These are phyloP conservation scores for Sanghuangporus baumii DNA, from an alignment of 1,284 basidiomycete genomes.

Conservation along the genomic window DNA sequence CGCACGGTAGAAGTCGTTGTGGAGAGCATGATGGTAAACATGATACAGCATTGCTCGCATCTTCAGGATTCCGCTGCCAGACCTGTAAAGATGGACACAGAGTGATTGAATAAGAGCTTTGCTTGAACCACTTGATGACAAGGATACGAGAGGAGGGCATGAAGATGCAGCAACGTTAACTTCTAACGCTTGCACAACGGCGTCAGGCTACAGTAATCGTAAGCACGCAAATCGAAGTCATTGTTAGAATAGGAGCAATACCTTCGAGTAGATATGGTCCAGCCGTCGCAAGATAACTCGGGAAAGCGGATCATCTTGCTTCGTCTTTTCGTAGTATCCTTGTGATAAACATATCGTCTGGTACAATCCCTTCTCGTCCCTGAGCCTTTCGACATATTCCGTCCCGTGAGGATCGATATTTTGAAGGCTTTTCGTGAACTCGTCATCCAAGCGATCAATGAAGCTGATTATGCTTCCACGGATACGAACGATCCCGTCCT, in stretches of 20 bases:
- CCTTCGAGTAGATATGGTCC: slow-evolving; percentile 99
- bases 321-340: slow-evolving; percentile 81
- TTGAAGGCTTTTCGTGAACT: slow-evolving; percentile 97
- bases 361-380: slow-evolving; percentile 95
- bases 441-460: slow-evolving; percentile 95
- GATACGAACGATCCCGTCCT: slow-evolving; percentile 67
- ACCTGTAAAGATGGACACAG: slow-evolving; percentile 92
- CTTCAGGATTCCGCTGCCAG: slow-evolving; percentile 84
- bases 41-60: slow-evolving; percentile 97
- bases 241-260: slow-evolving; percentile 26
- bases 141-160: slow-evolving; percentile 52
- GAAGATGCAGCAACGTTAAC: slow-evolving; percentile 51
- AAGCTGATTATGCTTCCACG: slow-evolving; percentile 93
- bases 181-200: slow-evolving; percentile 91
- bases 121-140: slow-evolving; percentile 51
- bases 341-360: slow-evolving; percentile 90
- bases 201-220: slow-evolving; percentile 64
- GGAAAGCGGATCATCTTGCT: slow-evolving; percentile 72
- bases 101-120: slow-evolving; percentile 81
- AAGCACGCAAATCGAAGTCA: slow-evolving; percentile 1
- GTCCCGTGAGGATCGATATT: slow-evolving; percentile 98
- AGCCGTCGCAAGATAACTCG: slow-evolving; percentile 92
- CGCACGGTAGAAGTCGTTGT: slow-evolving; percentile 95
- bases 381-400: slow-evolving; percentile 94
- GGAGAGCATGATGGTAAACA: slow-evolving; percentile 95